Percentiles rank a stretch among this genome's conserved stretches.
Evolutionary conservation across 1,284 basidiomycete genomes (phyloP).

Genomic region (Malassezia pachydermatis): DNA sequence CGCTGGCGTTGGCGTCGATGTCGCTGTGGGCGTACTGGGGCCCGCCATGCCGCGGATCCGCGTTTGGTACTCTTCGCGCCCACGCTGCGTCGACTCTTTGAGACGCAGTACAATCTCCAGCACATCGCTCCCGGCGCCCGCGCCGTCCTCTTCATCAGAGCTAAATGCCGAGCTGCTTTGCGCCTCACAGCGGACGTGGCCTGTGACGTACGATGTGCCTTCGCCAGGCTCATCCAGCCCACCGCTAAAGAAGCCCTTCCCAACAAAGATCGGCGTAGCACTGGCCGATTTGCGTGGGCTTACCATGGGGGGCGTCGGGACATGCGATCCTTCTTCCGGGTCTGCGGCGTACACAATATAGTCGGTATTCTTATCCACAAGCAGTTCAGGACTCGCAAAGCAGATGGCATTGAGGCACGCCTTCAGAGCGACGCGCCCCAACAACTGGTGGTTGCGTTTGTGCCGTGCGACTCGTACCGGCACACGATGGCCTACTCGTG

Average conservation of each 20-base stretch:
- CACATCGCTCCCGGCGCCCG: slow-evolving; percentile 27
- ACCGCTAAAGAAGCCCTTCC: slow-evolving; percentile 42
- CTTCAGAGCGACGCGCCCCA: slow-evolving; percentile 41
- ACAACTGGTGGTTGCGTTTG: slow-evolving; percentile 15
- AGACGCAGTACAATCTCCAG: slow-evolving; percentile 41
- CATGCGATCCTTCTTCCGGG: slow-evolving; percentile 36
- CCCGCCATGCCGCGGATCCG: slow-evolving; percentile 25
- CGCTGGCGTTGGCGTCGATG: not conserved
- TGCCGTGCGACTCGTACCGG: slow-evolving; percentile 25
- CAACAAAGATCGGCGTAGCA: slow-evolving; percentile 27
- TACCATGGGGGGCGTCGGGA: slow-evolving; percentile 5
- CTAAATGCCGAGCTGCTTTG: slow-evolving; percentile 15
- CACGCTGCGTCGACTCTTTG: slow-evolving; percentile 35
- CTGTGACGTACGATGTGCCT: slow-evolving; percentile 37
- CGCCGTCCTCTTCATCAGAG: slow-evolving; percentile 35
- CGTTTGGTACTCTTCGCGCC: slow-evolving; percentile 35
- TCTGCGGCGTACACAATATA: slow-evolving; percentile 47
- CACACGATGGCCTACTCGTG: slow-evolving; percentile 23
- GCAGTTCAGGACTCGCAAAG: slow-evolving; percentile 34
- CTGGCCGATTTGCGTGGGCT: slow-evolving; percentile 21
- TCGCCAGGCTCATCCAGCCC: slow-evolving; percentile 39
- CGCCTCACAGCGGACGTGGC: slow-evolving; percentile 33
- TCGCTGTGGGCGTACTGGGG: not conserved
- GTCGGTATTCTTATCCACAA: slow-evolving; percentile 35
- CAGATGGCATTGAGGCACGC: slow-evolving; percentile 42